These are phyloP conservation scores for Torulaspora pretoriensis DNA, from an alignment of 1,139 yeast genomes.

Conservation along the genomic window DNA sequence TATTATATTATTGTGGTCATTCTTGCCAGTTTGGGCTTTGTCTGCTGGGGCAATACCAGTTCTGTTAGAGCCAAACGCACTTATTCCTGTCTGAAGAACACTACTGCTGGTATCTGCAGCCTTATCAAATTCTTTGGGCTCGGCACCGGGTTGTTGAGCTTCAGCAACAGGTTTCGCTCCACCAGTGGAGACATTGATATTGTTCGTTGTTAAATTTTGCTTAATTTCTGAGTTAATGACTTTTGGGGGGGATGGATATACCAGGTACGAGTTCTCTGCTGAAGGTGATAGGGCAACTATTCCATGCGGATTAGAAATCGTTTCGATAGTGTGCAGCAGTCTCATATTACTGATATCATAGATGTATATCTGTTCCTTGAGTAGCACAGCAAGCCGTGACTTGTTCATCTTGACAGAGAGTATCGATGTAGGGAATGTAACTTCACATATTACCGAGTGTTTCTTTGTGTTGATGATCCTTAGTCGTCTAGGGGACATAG, in stretches of 20 bases:
- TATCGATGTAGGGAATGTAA: constrained; percentile 82
- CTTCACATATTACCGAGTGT: constrained; percentile 68
- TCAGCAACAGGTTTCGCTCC: constrained; percentile 6
- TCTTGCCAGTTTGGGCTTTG: constrained; percentile 6
- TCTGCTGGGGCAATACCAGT: constrained; percentile 4
- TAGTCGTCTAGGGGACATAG: constrained; percentile 74
- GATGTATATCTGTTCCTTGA: constrained; percentile 82
- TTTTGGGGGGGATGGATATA: constrained; percentile 76
- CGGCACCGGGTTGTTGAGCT: neutral
- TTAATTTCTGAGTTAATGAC: constrained; percentile 33
- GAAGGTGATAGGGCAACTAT: constrained; percentile 60
- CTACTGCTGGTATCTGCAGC: neutral
- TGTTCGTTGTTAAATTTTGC: constrained; percentile 32
- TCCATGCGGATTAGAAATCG: constrained; percentile 63
- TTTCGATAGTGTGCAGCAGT: constrained; percentile 81
- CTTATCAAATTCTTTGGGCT: neutral
- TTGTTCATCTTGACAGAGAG: constrained; percentile 74
- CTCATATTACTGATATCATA: constrained; percentile 89
- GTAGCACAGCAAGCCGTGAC: constrained; percentile 65
- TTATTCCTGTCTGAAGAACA: neutral
- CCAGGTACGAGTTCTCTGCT: constrained; percentile 60
- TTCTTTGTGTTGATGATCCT: constrained; percentile 79
- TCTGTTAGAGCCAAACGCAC: neutral
- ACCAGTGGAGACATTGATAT: constrained; percentile 20
- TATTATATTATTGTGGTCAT: constrained; percentile 28